These are phyloP conservation scores for Paramyrothecium roridum DNA, from an alignment of 2,329 filamentous ascomycete genomes.

Conservation along the genomic window DNA sequence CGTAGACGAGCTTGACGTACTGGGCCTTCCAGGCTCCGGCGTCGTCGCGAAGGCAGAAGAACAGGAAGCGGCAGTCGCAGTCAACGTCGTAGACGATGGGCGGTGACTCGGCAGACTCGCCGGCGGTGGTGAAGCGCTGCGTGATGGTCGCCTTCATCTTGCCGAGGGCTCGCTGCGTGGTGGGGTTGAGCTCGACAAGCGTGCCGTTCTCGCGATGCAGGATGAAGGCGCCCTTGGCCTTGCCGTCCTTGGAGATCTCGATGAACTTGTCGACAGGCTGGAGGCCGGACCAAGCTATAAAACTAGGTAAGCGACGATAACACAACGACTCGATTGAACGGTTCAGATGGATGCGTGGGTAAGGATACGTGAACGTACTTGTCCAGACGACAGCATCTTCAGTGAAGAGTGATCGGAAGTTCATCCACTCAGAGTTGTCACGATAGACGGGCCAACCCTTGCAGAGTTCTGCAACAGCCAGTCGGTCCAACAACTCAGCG, in stretches of 20 bases:
- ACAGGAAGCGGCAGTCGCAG: constrained; percentile 48
- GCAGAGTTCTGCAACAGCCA: constrained; percentile 47
- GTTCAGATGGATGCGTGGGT: neutral
- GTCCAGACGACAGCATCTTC: constrained; percentile 46
- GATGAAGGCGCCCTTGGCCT: constrained; percentile 50
- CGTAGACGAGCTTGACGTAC: constrained; percentile 46
- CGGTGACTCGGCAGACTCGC: neutral
- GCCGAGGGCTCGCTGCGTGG: constrained; percentile 39
- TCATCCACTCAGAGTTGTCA: constrained; percentile 50
- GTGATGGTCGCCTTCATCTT: constrained; percentile 55
- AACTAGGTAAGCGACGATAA: neutral
- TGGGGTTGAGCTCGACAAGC: constrained; percentile 37
- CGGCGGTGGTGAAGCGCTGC: constrained; percentile 36
- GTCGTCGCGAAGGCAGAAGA: constrained; percentile 33
- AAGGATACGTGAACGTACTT: constrained; percentile 28
- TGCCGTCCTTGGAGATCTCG: constrained; percentile 43
- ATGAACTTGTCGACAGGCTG: constrained; percentile 20
- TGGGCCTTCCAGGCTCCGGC: constrained; percentile 33
- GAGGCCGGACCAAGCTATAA: constrained; percentile 39
- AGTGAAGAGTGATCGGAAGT: constrained; percentile 46
- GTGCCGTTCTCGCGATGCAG: constrained; percentile 54
- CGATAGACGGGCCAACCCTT: constrained; percentile 53
- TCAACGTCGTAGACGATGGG: constrained; percentile 41
- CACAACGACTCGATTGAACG: no score
- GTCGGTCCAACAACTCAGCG: constrained; percentile 38